A percentile compares a stretch with the other conserved stretches of the same genome.
Evolutionary conservation across 805 yeast genomes (phyloP).

Genomic region (Peterozyma xylosa): DNA sequence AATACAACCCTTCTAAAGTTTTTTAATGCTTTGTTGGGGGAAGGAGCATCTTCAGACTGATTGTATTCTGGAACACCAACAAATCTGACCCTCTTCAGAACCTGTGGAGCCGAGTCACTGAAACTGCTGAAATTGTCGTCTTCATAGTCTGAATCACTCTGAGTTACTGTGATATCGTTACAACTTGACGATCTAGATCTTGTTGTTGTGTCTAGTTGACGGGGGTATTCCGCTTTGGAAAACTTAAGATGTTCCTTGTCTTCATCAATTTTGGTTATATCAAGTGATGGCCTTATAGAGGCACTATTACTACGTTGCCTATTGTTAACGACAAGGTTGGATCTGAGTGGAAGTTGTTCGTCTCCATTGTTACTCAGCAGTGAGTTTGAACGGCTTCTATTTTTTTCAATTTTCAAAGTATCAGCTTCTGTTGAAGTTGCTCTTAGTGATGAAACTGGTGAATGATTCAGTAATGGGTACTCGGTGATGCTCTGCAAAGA

Average conservation of each 20-base stretch:
- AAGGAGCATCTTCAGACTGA: conserved; percentile 50
- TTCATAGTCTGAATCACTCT: too few relatives aligned
- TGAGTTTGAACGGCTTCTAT: conserved; percentile 21
- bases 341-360: conserved; percentile 10
- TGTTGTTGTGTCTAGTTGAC: not conserved
- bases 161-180: too few relatives aligned
- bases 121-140: too few relatives aligned
- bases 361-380: conserved; percentile 10
- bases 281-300: conserved; percentile 15
- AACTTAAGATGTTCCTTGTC: not conserved
- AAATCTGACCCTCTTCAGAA: conserved; percentile 39
- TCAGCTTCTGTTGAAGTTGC: conserved; percentile 7
- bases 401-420: conserved; percentile 11
- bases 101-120: not conserved
- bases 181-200: too few relatives aligned
- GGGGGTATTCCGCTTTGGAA: not conserved
- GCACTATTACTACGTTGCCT: conserved; percentile 17
- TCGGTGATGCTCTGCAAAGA: conserved; percentile 15
- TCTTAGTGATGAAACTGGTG: not conserved
- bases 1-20: conserved; percentile 27
- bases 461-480: conserved; percentile 10
- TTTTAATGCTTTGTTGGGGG: conserved; percentile 26
- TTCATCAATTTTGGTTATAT: conserved; percentile 13
- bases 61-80: conserved; percentile 43
- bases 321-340: conserved; percentile 11